Evolutionary conservation across 768 basidiomycete genomes (phyloP).

Genomic region (Naganishia friedmannii): DNA sequence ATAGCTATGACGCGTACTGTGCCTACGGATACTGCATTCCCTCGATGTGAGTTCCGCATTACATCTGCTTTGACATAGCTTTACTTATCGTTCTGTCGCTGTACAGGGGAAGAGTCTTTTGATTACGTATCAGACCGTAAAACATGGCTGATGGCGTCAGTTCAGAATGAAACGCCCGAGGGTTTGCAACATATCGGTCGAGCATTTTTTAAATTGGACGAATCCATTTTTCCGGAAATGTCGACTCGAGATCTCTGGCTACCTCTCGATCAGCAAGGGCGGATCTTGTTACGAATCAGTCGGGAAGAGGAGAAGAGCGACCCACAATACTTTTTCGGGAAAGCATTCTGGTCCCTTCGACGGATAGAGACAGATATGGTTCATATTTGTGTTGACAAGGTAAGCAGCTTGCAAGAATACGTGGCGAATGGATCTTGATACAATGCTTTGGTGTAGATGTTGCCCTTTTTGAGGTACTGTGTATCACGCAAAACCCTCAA

Average conservation of each 20-base stretch:
- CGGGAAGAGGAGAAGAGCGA: constrained; percentile 99
- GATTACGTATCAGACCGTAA: constrained; percentile 88
- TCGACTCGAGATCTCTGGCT: constrained; percentile 88
- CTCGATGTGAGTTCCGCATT: constrained; percentile 68
- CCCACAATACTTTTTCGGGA: constrained; percentile 93
- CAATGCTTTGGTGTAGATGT: constrained; percentile 64
- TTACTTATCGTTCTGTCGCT: neutral
- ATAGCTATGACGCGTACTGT: constrained; percentile 93
- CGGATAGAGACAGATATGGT: constrained; percentile 93
- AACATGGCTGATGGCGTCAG: constrained; percentile 95
- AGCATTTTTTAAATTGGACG: constrained; percentile 87
- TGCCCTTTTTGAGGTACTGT: constrained; percentile 83
- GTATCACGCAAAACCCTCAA: constrained; percentile 61
- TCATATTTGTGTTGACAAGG: constrained; percentile 94
- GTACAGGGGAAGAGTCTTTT: constrained; percentile 89
- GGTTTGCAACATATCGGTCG: constrained; percentile 69
- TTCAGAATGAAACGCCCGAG: constrained; percentile 60
- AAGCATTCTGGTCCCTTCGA: constrained; percentile 83
- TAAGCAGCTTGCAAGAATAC: constrained; percentile 48
- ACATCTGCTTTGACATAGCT: constrained; percentile 23
- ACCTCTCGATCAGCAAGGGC: constrained; percentile 79
- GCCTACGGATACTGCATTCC: constrained; percentile 73
- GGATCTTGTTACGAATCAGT: constrained; percentile 80
- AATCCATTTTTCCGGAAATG: constrained; percentile 79
- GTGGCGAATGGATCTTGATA: neutral